Conservation (phyloP, 331 rosid species). For the Malus hybrid region DNA sequence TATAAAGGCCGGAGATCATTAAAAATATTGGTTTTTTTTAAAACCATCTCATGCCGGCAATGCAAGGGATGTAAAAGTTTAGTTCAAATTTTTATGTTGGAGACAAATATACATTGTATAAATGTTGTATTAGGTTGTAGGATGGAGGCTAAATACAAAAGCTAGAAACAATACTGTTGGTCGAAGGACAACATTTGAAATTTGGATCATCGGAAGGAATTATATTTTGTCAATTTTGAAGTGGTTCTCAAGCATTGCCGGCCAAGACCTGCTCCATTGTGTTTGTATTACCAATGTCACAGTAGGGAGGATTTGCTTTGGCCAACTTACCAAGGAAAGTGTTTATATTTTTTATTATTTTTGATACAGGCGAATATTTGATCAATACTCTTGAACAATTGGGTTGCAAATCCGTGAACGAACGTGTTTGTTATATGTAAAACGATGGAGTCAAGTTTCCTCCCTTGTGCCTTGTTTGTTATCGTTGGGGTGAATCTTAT, state of each 20-base stretch:
- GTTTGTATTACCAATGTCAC: slow-evolving; percentile 8
- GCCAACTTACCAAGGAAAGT: neutral
- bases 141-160: neutral
- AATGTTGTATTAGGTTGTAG: neutral
- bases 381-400: too few relatives aligned
- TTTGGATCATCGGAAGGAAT: too few relatives aligned
- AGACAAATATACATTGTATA: neutral
- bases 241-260: slow-evolving; percentile 22
- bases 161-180: neutral
- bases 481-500: neutral
- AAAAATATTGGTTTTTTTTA: neutral
- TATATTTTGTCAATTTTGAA: too few relatives aligned
- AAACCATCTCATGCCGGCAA: slow-evolving; percentile 5
- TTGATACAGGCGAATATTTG: too few relatives aligned
- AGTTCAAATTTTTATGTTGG: neutral
- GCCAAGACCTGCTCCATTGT: slow-evolving; percentile 29
- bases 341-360: neutral
- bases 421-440: neutral
- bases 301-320: neutral
- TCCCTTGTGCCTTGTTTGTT: neutral
- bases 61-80: neutral
- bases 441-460: neutral
- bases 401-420: rapidly evolving
- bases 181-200: too few relatives aligned
- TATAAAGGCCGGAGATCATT: neutral